Evolutionary conservation across 2,329 filamentous ascomycete genomes (phyloP).

Genomic region (Microsporum ferrugineum): DNA sequence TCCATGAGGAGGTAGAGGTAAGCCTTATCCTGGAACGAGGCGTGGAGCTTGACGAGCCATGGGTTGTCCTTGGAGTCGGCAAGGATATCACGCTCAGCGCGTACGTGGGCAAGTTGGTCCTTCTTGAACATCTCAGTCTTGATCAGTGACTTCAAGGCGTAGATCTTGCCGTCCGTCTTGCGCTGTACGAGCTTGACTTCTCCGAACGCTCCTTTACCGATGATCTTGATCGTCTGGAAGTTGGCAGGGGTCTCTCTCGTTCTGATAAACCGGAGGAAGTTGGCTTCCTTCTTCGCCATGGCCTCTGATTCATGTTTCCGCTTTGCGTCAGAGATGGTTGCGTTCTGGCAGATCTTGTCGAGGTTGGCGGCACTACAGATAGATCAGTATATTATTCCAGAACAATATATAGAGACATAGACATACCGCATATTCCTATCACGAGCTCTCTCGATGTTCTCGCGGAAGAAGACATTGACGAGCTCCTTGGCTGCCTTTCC

Average conservation of each 20-base stretch:
- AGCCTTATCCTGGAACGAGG: constrained; percentile 91
- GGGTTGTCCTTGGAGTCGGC: constrained; percentile 94
- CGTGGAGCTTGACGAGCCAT: constrained; percentile 97
- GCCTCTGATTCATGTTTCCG: constrained; percentile 78
- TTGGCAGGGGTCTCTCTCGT: constrained; percentile 94
- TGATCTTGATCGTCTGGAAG: constrained; percentile 94
- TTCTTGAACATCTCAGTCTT: constrained; percentile 99
- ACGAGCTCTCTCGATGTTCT: constrained; percentile 89
- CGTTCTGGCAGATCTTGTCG: constrained; percentile 71
- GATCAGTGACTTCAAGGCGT: constrained; percentile 94
- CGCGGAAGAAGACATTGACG: constrained; percentile 81
- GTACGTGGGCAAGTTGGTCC: constrained; percentile 93
- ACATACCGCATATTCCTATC: constrained; percentile 85
- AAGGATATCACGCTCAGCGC: constrained; percentile 92
- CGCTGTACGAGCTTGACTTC: constrained; percentile 97
- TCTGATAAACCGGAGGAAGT: constrained; percentile 95
- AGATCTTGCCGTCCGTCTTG: constrained; percentile 92
- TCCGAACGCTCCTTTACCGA: constrained; percentile 96
- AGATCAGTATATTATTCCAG: neutral
- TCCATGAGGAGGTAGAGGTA: constrained; percentile 99
- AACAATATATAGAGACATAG: neutral
- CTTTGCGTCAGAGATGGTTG: constrained; percentile 59
- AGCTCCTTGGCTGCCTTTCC: constrained; percentile 54
- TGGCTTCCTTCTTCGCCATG: constrained; percentile 80
- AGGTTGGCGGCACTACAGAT: constrained; percentile 70